These are phyloP conservation scores for Clavariopsis aquatica DNA, from an alignment of 495 filamentous ascomycete genomes.

Conservation along the genomic window DNA sequence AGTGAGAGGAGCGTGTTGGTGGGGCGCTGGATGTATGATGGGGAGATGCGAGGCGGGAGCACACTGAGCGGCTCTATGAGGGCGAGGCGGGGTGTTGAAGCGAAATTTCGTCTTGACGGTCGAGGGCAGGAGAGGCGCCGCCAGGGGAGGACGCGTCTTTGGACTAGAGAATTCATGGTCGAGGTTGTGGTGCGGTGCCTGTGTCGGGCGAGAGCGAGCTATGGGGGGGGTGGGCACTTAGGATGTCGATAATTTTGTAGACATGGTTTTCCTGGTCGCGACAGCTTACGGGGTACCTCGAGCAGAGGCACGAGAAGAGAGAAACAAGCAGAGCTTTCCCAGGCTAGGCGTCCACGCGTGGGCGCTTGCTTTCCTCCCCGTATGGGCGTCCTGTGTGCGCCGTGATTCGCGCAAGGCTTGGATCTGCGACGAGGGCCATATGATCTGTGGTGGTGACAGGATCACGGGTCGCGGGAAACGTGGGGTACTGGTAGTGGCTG, in stretches of 20 bases:
- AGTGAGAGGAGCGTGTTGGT: constrained; percentile 71
- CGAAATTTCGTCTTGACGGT: constrained; percentile 43
- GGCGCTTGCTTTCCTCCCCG: neutral
- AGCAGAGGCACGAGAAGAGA: too few species aligned
- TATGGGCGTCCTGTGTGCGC: neutral
- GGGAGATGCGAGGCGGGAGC: constrained; percentile 58
- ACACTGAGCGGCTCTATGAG: constrained; percentile 54
- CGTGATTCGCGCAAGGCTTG: constrained; percentile 10
- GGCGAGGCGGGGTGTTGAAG: constrained; percentile 44
- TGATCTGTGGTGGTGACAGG: neutral
- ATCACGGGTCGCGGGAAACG: neutral
- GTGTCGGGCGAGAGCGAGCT: too few species aligned
- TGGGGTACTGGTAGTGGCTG: neutral
- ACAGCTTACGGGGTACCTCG: too few species aligned
- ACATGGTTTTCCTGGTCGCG: too few species aligned
- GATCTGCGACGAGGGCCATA: constrained; percentile 8
- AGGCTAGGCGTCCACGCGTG: too few species aligned
- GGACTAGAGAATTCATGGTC: constrained; percentile 24
- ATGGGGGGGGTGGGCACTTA: too few species aligned
- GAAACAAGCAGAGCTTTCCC: too few species aligned
- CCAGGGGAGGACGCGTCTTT: constrained; percentile 28
- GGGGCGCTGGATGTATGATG: constrained; percentile 60
- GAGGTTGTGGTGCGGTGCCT: neutral
- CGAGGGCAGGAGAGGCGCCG: constrained; percentile 4
- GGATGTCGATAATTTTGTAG: too few species aligned